Percentiles rank a stretch among this genome's conserved stretches.
Evolutionary conservation across 768 basidiomycete species (phyloP).

Genomic region (Mycena venus): DNA sequence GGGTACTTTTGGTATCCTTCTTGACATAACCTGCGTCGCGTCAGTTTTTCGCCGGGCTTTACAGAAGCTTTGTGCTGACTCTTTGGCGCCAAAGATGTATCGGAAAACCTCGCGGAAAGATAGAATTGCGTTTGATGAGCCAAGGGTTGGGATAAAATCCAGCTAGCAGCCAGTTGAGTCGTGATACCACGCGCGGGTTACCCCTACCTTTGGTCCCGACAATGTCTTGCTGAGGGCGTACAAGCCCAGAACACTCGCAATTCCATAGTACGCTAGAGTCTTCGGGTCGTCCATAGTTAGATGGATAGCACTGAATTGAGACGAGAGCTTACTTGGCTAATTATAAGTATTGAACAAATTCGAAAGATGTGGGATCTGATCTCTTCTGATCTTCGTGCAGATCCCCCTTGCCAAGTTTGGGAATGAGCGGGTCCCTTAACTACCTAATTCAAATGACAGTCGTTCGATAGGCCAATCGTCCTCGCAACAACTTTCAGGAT

Average conservation of each 20-base stretch:
- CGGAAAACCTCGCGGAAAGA: constrained; percentile 38
- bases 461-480: too few species aligned
- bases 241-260: constrained; percentile 1
- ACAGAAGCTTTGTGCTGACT: neutral
- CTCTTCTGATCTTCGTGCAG: neutral
- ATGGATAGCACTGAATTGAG: neutral
- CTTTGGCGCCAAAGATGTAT: constrained; percentile 26
- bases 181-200: neutral
- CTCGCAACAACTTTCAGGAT: too few species aligned
- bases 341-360: too few species aligned
- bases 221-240: constrained; percentile 19
- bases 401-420: neutral
- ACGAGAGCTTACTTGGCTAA: too few species aligned
- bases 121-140: constrained; percentile 38
- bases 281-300: constrained; percentile 15
- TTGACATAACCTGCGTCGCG: constrained; percentile 10
- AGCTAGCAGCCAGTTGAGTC: neutral
- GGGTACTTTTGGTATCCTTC: constrained; percentile 38
- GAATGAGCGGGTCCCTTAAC: too few species aligned
- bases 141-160: constrained; percentile 39
- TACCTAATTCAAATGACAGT: too few species aligned
- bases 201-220: constrained; percentile 24
- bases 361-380: too few species aligned
- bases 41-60: neutral
- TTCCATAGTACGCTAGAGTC: neutral